Conservation (phyloP, 202 grass and related monocot species). For the Zoysia matrella region DNA sequence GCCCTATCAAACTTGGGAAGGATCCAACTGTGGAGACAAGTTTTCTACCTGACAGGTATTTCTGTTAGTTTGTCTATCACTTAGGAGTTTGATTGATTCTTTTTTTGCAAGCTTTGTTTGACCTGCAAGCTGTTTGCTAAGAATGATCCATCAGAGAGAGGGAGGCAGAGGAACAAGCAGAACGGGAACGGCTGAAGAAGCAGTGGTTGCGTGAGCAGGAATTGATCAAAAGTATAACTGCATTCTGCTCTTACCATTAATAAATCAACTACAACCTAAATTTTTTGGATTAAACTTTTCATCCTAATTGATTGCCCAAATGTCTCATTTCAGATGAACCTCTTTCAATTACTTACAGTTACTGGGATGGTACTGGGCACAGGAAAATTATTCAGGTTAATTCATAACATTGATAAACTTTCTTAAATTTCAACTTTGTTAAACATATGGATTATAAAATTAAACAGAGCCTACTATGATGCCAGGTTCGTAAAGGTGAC, state of each 20-base stretch:
- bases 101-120: slow-evolving; percentile 53
- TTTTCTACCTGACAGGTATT: slow-evolving; percentile 87
- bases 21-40: no score
- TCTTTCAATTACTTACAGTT: slow-evolving; percentile 95
- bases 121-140: slow-evolving; percentile 77
- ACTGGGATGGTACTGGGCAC: slow-evolving; percentile 98
- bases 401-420: slow-evolving; percentile 21
- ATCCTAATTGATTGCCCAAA: slow-evolving; percentile 28
- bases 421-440: slow-evolving; percentile 11
- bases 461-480: slow-evolving; percentile 26
- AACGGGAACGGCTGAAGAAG: slow-evolving; percentile 79
- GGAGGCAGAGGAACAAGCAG: slow-evolving; percentile 95
- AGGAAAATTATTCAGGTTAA: slow-evolving; percentile 83
- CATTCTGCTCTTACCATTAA: slow-evolving; percentile 20
- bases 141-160: slow-evolving; percentile 96
- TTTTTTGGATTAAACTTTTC: slow-evolving; percentile 21
- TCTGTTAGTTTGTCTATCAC: slow-evolving; percentile 42
- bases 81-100: slow-evolving; percentile 37
- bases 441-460: slow-evolving; percentile 29
- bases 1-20: no score
- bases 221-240: slow-evolving; percentile 85
- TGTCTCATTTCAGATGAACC: slow-evolving; percentile 74
- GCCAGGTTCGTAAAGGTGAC: slow-evolving; percentile 91
- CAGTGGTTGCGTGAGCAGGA: slow-evolving; percentile 94
- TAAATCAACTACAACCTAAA: slow-evolving; percentile 4